Evolutionary conservation across 805 yeast species (phyloP), one percentile per base, ranked within the genome.

Genomic region (Candida loeiensis): DNA sequence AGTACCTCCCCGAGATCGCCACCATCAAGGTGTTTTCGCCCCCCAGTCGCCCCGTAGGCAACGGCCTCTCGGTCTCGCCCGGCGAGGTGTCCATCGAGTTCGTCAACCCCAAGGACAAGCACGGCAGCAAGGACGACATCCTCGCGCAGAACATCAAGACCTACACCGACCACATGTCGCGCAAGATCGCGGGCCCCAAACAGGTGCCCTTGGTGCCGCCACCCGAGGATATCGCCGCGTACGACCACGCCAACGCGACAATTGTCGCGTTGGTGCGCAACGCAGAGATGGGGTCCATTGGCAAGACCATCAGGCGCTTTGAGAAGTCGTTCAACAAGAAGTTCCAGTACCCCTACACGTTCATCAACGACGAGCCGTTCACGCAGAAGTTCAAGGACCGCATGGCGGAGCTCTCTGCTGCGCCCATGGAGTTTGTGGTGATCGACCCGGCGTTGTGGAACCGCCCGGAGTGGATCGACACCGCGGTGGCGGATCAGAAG

Each of bases 271-370:
- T 87, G 40, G 93, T 82, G n/a, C 66, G 89, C 44, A 85, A 86
- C 53, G 53, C 71, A 5, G 95, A 87, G 51, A 54, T 73, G 14
- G 48, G 49, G 0, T 69, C 59, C 1, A 67, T 86, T 7, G 51
- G 76, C 1, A 46, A 50, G 8, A 74, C 95, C 1, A 77, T 88
- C 45, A 55, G 54, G 40, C 76, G 73, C 46, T 73, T 88, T 26
- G 95, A 87, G 54, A 56, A 56, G 18, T 70, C 64, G 2, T 87
- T 86, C 66, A 87, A 87, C 55, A 45, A 60, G 18, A 83, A 84
- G 51, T 87, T 80, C 59, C 72, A 74, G 36, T 87, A 87, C 55
- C 95, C 95, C 0, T 87, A 87, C 64, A 85, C 86, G 1, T 83
- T 87, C 44, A 55, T 87, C 28, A 87, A 86, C 54, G 95, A 88